Evolutionary conservation across 2,329 filamentous ascomycete genomes (phyloP).

Genomic region (Apiospora rasikravindrae): DNA sequence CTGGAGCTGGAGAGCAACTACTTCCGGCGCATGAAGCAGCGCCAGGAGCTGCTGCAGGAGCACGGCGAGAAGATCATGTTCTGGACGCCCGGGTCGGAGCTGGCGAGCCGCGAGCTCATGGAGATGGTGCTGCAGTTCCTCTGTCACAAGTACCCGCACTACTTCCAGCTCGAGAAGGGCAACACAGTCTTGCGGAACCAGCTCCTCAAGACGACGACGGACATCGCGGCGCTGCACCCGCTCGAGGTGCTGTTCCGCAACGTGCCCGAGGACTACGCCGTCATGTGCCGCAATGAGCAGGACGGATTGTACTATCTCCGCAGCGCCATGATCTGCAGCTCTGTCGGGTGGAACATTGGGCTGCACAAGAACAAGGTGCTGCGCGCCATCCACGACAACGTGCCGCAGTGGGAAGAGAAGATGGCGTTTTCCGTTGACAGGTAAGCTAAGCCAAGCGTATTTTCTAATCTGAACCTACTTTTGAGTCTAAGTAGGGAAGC

Average conservation of each 20-base stretch:
- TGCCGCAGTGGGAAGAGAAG: conserved; percentile 86
- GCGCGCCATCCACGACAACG: conserved; percentile 72
- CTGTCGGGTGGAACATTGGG: conserved; percentile 78
- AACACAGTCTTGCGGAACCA: conserved; percentile 68
- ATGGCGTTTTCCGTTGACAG: conserved; percentile 89
- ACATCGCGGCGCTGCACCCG: conserved; percentile 67
- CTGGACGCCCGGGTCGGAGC: conserved; percentile 73
- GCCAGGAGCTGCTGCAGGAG: conserved; percentile 66
- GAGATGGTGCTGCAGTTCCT: conserved; percentile 84
- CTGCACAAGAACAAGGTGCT: conserved; percentile 67
- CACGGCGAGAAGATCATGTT: conserved; percentile 70
- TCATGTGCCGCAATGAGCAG: conserved; percentile 73
- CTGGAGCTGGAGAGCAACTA: conserved; percentile 85
- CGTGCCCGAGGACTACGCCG: conserved; percentile 82
- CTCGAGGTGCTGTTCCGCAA: conserved; percentile 76
- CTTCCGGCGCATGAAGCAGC: conserved; percentile 67
- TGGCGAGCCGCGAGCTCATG: conserved; percentile 86
- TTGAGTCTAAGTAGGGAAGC: no score
- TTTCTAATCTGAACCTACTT: no score
- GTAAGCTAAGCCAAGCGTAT: conserved; percentile 46
- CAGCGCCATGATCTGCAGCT: conserved; percentile 78
- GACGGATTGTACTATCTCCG: conserved; percentile 77
- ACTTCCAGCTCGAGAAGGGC: conserved; percentile 66
- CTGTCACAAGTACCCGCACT: conserved; percentile 76
- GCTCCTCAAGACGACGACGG: conserved; percentile 67